phyloP scores from a whole-genome alignment of 129 eudicot genomes.

The Arctium lappa region DNA sequence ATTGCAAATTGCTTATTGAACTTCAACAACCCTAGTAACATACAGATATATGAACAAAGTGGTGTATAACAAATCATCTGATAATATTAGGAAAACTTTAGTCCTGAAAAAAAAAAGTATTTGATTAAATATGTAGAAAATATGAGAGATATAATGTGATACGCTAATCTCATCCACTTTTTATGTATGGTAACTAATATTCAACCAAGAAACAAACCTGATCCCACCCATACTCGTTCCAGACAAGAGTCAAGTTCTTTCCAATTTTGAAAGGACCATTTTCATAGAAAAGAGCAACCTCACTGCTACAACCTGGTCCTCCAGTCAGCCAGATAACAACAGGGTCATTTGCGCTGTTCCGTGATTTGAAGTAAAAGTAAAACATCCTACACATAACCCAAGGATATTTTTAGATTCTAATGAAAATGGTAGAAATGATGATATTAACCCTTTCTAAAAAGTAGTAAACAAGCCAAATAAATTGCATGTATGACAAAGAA shows the following conservation, averaged over 20 bases:
- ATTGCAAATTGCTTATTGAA: background rate
- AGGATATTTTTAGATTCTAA: background rate
- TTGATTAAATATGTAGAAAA: background rate
- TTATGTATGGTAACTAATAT: background rate
- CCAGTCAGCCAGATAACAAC: constrained; percentile 74
- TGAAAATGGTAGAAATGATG: background rate
- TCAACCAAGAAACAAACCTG: constrained; percentile 32
- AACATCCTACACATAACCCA: constrained; percentile 53
- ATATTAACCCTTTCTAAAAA: background rate
- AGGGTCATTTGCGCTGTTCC: constrained; percentile 48
- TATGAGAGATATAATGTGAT: constrained; percentile 1
- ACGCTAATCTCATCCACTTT: background rate
- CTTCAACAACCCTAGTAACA: background rate
- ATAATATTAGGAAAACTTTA: background rate
- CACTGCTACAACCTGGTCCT: constrained; percentile 79
- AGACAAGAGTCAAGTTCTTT: constrained; percentile 45
- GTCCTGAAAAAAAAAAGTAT: background rate
- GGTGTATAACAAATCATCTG: background rate
- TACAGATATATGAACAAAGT: background rate
- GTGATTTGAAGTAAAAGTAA: constrained; percentile 69
- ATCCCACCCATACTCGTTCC: constrained; percentile 83
- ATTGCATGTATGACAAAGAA: background rate
- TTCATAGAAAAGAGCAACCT: constrained; percentile 71
- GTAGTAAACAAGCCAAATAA: constrained; percentile 5
- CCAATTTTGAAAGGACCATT: constrained; percentile 62